Conservation (phyloP, 441 rosid genomes). For the Pelargonium australe region DNA sequence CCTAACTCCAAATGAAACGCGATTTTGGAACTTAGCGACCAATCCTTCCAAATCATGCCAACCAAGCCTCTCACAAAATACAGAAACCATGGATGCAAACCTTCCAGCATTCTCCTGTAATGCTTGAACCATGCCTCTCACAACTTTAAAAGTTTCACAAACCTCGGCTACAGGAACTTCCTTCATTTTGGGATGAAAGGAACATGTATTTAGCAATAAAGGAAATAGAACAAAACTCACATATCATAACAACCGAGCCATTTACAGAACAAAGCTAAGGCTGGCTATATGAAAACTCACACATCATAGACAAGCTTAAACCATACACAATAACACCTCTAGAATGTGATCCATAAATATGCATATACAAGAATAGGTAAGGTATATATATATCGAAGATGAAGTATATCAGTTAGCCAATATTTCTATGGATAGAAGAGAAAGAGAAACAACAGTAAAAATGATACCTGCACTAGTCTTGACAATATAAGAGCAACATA, state of each 20-base stretch:
- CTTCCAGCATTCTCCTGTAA: slow-evolving; percentile 98
- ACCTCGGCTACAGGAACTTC: slow-evolving; percentile 91
- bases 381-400: not conserved
- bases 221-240: slow-evolving; percentile 11
- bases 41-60: slow-evolving; percentile 97
- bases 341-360: not conserved
- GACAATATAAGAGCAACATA: slow-evolving; percentile 94
- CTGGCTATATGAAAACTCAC: not conserved
- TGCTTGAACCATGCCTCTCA: slow-evolving; percentile 97
- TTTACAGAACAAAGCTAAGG: not conserved
- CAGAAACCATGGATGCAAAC: slow-evolving; percentile 94
- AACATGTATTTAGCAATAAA: slow-evolving; percentile 20
- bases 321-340: not conserved
- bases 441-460: slow-evolving; percentile 11
- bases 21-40: slow-evolving; percentile 90
- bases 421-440: slow-evolving; percentile 7
- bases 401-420: not conserved
- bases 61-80: slow-evolving; percentile 95
- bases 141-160: slow-evolving; percentile 92
- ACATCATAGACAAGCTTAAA: not conserved
- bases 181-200: slow-evolving; percentile 44
- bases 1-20: slow-evolving; percentile 96
- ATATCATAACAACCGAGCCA: not conserved
- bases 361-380: no score
- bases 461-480: slow-evolving; percentile 79